Base-by-base conservation (phyloP, 2,329 filamentous ascomycete species). In the Neopestalotiopsis sp. region DNA sequence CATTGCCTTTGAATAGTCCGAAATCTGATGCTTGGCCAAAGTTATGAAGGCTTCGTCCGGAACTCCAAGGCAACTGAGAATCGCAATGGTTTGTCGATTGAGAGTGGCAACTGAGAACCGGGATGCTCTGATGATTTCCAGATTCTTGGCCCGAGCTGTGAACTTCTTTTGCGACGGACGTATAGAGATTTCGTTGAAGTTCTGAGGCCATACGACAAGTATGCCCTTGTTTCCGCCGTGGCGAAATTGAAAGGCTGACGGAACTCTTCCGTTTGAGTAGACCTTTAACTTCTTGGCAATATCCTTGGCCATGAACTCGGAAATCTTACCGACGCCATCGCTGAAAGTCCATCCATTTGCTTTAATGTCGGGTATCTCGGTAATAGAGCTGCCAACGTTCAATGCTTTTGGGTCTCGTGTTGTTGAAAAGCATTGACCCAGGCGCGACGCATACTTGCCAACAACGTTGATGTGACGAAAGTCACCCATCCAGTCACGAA, bases 361-460 rank as follows among this genome's bases (percentile, higher is more conserved):
- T 69, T 90, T 83, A 24, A 98, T 87, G 72, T 98, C 96, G 0
- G 85, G 79, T 40, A 95, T 93, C 4, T 83, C 88, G 4, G 84
- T 83, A 13, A 88, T 83, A 32, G 88, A 78, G 1, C 85, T 83
- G 0, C 88, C 88, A 6, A 91, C 88, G 0, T 85, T 86, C 28
- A 90, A 88, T 17, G 89, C 86, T 34, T 84, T 85, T 57, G 97
- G 90, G 12, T 92, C 90, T 69, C 93, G 85, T 0, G 96, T 99
- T 0, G 95, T 98, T 0, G 96, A 98, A 77, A 99, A 98, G 77
- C 95, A 98, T 80, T 98, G 96, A 0, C 96, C 96, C 20, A 98
- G 84, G 34, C 96, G 89, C 34, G 96, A 94, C 62, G 94, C 93
- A 77, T 95, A 93, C 75, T 97, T 98, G 38, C 95, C 95, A n/a